Evolutionary conservation across 2,329 filamentous ascomycete species (phyloP).

Genomic region (Epicoccum sorghinum): DNA sequence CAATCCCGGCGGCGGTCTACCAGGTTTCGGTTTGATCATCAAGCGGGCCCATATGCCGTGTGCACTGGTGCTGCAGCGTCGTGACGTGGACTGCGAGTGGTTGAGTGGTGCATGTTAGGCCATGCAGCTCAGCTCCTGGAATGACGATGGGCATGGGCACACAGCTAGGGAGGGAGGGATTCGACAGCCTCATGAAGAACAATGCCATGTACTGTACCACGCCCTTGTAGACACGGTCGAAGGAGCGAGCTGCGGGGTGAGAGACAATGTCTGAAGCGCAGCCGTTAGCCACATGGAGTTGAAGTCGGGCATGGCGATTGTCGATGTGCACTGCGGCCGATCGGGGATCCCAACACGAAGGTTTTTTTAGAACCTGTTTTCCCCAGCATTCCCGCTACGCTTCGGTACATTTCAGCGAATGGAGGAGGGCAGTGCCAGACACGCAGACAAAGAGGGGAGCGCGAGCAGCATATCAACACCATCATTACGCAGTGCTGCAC

Average conservation of each 20-base stretch:
- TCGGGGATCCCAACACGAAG: constrained; percentile 23
- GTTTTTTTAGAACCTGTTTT: constrained; percentile 24
- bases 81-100: constrained; percentile 26
- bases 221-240: neutral
- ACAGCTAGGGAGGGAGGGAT: constrained; percentile 5
- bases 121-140: neutral
- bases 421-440: constrained; percentile 6
- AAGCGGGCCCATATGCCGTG: constrained; percentile 22
- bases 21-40: constrained; percentile 40
- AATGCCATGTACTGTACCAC: neutral
- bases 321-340: constrained; percentile 19
- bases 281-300: constrained; percentile 13
- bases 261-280: constrained; percentile 9
- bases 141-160: constrained; percentile 12
- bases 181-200: neutral
- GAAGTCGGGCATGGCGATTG: constrained; percentile 16
- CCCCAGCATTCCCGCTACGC: constrained; percentile 21
- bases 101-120: constrained; percentile 8
- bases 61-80: constrained; percentile 20
- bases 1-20: constrained; percentile 26
- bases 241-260: neutral
- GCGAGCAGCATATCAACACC: constrained; percentile 10
- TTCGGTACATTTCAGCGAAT: constrained; percentile 6
- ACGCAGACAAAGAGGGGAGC: neutral
- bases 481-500: neutral